These are phyloP conservation scores for Epichloe glyceriae DNA, from an alignment of 2,329 filamentous ascomycete genomes.

Conservation along the genomic window DNA sequence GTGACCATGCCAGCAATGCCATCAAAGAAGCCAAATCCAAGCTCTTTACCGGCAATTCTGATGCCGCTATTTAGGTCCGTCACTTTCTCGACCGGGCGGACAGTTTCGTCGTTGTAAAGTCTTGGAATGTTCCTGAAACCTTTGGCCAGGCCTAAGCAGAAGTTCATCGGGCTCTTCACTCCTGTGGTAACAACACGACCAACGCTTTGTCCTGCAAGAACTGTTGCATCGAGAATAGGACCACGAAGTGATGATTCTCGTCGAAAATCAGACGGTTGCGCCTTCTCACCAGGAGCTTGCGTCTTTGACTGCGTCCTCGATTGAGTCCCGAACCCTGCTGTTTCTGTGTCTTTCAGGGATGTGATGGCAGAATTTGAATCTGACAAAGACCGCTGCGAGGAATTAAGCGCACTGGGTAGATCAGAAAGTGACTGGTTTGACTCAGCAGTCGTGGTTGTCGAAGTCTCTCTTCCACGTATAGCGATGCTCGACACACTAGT, in stretches of 20 bases:
- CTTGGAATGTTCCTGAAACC: conserved; percentile 82
- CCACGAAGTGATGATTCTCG: conserved; percentile 11
- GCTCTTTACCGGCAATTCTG: conserved; percentile 64
- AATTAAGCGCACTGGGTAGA: background rate
- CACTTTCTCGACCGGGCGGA: conserved; percentile 67
- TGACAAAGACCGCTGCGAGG: background rate
- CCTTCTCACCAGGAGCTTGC: conserved; percentile 3
- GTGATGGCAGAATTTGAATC: background rate
- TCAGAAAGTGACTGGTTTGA: background rate
- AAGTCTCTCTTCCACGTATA: background rate
- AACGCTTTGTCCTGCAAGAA: conserved; percentile 54
- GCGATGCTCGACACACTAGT: background rate
- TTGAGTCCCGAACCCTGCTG: background rate
- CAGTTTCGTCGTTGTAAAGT: conserved; percentile 72
- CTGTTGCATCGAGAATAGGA: conserved; percentile 40
- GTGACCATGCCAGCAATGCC: conserved; percentile 70
- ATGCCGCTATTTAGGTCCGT: conserved; percentile 66
- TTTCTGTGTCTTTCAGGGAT: background rate
- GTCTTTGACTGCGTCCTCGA: background rate
- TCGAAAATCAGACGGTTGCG: conserved; percentile 8
- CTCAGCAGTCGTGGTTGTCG: background rate
- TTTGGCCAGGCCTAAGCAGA: conserved; percentile 68
- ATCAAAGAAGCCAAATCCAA: conserved; percentile 67
- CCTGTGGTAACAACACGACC: conserved; percentile 62
- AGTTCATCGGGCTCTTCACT: conserved; percentile 71